A percentile compares a stretch with the other conserved stretches of the same genome.
Evolutionary conservation across 1,284 basidiomycete genomes (phyloP).

Genomic region (Fomitopsis palustris): DNA sequence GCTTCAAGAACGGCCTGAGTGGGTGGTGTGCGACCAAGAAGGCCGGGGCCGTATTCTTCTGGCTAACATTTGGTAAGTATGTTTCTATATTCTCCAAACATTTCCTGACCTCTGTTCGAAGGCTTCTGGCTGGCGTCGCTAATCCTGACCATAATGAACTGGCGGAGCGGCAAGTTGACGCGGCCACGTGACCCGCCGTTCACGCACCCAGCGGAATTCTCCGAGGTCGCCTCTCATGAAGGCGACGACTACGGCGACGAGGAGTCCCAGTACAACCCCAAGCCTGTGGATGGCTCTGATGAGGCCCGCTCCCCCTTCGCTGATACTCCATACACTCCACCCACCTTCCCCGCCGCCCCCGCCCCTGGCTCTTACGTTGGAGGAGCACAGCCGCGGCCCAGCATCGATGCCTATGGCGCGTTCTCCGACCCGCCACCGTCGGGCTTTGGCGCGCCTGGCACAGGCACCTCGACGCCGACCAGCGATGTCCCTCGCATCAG

Average conservation of each 20-base stretch:
- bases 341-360: constrained; percentile 27
- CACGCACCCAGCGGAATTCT: constrained; percentile 49
- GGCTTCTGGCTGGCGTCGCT: constrained; percentile 68
- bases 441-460: constrained; percentile 45
- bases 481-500: constrained; percentile 56
- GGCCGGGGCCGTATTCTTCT: constrained; percentile 83
- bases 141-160: constrained; percentile 60
- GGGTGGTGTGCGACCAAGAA: constrained; percentile 91
- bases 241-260: constrained; percentile 38
- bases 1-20: constrained; percentile 63
- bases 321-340: constrained; percentile 35
- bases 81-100: not conserved
- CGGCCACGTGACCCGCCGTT: constrained; percentile 71
- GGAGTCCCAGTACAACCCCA: constrained; percentile 13
- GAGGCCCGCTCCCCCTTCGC: constrained; percentile 46
- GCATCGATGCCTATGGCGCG: constrained; percentile 83
- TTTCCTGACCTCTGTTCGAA: constrained; percentile 21
- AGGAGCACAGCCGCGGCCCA: constrained; percentile 45
- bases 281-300: constrained; percentile 15
- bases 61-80: constrained; percentile 68
- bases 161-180: constrained; percentile 65
- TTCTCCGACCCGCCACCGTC: constrained; percentile 79
- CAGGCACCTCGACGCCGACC: constrained; percentile 26
- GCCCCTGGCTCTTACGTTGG: constrained; percentile 20
- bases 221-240: constrained; percentile 32